Evolutionary conservation across 225 moss, liverwort and hornwort species (phyloP).

Genomic region (Sphagnum contortum): DNA sequence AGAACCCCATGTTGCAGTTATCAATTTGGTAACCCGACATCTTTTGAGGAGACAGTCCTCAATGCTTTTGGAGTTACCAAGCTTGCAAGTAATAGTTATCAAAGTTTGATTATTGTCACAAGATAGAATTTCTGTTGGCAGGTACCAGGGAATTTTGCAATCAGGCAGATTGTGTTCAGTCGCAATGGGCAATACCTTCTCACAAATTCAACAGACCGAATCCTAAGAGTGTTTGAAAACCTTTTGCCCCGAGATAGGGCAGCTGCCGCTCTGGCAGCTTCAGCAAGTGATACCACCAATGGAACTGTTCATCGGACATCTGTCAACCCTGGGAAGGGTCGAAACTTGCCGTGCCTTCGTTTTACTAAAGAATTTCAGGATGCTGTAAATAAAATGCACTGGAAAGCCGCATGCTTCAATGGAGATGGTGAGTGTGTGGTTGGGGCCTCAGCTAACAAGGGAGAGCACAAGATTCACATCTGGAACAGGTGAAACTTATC

Average conservation of each 20-base stretch:
- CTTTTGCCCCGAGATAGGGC: conserved; percentile 62
- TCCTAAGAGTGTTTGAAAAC: conserved; percentile 92
- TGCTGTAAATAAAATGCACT: conserved; percentile 95
- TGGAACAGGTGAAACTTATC: conserved; percentile 57
- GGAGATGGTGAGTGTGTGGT: conserved; percentile 97
- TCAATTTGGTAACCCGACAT: too few species aligned
- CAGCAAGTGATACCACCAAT: conserved; percentile 11
- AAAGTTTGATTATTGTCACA: too few species aligned
- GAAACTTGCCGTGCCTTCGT: conserved; percentile 56
- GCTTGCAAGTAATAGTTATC: too few species aligned
- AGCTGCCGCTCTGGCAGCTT: conserved; percentile 46
- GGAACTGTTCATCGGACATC: conserved; percentile 27
- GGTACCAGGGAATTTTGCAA: conserved; percentile 83
- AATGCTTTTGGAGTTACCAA: too few species aligned
- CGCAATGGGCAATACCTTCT: conserved; percentile 88
- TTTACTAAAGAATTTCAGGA: conserved; percentile 92
- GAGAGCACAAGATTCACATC: conserved; percentile 98
- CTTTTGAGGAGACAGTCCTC: too few species aligned
- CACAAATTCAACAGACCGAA: conserved; percentile 91
- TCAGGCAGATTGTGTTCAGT: conserved; percentile 93
- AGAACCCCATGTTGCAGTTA: too few species aligned
- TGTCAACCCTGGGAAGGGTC: conserved; percentile 24
- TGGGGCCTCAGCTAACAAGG: conserved; percentile 96
- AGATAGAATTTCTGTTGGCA: conserved; percentile 1
- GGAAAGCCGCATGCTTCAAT: conserved; percentile 96